Evolutionary conservation across 495 filamentous ascomycete genomes (phyloP).

Genomic region (Podospora bellae-mahoneyi): DNA sequence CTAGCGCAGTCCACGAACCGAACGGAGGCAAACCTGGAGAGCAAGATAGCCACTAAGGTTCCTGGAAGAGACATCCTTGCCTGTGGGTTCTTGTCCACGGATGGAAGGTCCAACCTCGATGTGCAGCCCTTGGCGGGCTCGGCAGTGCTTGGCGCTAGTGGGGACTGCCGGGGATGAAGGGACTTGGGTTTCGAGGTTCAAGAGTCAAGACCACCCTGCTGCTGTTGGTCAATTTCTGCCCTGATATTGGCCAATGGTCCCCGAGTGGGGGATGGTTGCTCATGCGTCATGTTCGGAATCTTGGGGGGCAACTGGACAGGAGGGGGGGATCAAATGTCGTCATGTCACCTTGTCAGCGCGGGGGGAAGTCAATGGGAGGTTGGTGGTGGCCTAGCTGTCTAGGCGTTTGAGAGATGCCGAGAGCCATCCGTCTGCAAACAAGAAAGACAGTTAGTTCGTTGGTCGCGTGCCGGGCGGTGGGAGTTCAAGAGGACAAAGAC

Average conservation of each 20-base stretch:
- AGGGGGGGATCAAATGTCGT: not conserved
- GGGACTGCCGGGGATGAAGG: not conserved
- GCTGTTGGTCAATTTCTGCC: not conserved
- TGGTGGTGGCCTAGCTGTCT: not conserved
- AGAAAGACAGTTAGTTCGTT: not conserved
- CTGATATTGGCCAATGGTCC: too few relatives aligned
- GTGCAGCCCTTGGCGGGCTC: constrained; percentile 22
- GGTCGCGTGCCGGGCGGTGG: not conserved
- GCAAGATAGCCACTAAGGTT: constrained; percentile 7
- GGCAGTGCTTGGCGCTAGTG: constrained; percentile 17
- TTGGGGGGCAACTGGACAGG: too few relatives aligned
- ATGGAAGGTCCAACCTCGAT: constrained; percentile 17
- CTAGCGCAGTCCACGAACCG: not conserved
- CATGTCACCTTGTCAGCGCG: not conserved
- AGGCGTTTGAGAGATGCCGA: not conserved
- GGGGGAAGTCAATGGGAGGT: not conserved
- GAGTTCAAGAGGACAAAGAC: not conserved
- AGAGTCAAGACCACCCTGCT: not conserved
- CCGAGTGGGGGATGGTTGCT: too few relatives aligned
- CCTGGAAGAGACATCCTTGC: not conserved
- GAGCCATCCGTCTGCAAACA: not conserved
- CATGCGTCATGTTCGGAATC: too few relatives aligned
- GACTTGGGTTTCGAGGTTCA: not conserved
- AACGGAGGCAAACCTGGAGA: not conserved
- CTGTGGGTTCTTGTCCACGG: constrained; percentile 13